Percentiles rank a stretch among this genome's conserved stretches.
phyloP scores from a whole-genome alignment of 345 rosid genomes.

The Excoecaria agallocha region DNA sequence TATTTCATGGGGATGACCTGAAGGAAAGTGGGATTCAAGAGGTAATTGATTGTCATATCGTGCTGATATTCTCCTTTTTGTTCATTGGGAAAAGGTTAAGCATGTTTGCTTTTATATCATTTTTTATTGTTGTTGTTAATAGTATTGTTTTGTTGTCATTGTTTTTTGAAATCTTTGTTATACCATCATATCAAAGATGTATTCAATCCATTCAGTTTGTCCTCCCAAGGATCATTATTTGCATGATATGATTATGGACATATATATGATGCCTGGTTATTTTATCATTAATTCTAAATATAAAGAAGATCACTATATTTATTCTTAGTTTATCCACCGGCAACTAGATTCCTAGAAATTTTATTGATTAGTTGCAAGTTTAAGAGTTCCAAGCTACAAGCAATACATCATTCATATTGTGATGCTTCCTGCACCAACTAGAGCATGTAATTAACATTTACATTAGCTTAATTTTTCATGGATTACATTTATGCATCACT shows the following conservation, averaged over 20 bases:
- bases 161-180: background rate
- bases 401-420: background rate
- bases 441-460: background rate
- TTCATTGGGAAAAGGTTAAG: background rate
- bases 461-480: background rate
- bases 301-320: background rate
- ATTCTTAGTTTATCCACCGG: background rate
- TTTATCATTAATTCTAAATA: background rate
- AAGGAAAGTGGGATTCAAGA: conserved; percentile 78
- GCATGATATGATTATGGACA: background rate
- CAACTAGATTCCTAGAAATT: background rate
- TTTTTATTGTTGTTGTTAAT: background rate
- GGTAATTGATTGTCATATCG: conserved; percentile 45
- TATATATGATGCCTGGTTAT: background rate
- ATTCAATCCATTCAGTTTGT: background rate
- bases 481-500: background rate
- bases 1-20: conserved; percentile 73
- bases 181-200: background rate
- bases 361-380: background rate
- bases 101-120: background rate
- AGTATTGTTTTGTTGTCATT: too few relatives aligned
- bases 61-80: conserved; percentile 1
- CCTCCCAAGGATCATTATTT: background rate
- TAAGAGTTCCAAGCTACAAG: background rate
- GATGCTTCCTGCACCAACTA: background rate